Evolutionary conservation across 208 protist genomes (phyloP).

Genomic region (Wallacemonas sp.): DNA sequence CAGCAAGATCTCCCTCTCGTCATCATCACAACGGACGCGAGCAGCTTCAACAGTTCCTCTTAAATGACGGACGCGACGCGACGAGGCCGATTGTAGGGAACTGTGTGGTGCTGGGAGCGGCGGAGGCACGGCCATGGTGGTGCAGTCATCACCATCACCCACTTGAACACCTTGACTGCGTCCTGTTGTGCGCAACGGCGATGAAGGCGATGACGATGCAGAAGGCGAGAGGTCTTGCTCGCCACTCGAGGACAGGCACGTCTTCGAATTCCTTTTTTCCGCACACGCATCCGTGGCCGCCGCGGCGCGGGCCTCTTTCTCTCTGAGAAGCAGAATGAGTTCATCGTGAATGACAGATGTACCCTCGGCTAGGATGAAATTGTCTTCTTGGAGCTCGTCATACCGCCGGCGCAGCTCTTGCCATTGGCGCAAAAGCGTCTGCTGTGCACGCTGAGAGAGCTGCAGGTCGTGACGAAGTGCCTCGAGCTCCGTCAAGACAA

Average conservation of each 20-base stretch:
- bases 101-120: neutral
- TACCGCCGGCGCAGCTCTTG: conserved; percentile 22
- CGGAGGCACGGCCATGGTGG: neutral
- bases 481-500: conserved; percentile 11
- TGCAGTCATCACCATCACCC: neutral
- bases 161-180: too few relatives aligned
- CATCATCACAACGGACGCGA: neutral
- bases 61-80: neutral
- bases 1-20: neutral
- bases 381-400: conserved; percentile 29
- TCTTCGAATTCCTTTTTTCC: too few relatives aligned
- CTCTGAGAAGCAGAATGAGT: conserved; percentile 18
- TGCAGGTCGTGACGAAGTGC: conserved; percentile 25
- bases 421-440: conserved; percentile 20
- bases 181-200: too few relatives aligned
- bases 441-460: conserved; percentile 28
- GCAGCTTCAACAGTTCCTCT: neutral
- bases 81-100: too few relatives aligned
- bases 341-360: conserved; percentile 16
- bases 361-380: conserved; percentile 34
- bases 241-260: neutral
- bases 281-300: conserved; percentile 6
- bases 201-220: neutral
- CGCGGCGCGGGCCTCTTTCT: conserved; percentile 20
- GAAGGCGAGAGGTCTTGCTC: neutral